These are phyloP conservation scores for Cyberlindnera maritima DNA, from an alignment of 805 yeast genomes.

Conservation along the genomic window DNA sequence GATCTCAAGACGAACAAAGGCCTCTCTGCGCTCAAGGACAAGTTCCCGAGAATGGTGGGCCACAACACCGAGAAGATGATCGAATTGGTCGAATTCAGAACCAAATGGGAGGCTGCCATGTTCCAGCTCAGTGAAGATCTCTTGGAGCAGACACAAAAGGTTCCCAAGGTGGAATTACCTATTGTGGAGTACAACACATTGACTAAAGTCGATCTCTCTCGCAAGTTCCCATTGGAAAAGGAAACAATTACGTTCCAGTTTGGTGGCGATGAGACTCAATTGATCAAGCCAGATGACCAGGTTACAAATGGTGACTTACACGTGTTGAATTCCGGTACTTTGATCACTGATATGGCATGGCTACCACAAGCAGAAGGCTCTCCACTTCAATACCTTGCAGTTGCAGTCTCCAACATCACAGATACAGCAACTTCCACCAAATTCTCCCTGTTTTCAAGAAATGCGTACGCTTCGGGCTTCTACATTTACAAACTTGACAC, in stretches of 20 bases:
- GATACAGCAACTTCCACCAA: conserved; percentile 29
- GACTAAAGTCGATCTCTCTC: conserved; percentile 23
- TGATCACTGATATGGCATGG: conserved; percentile 56
- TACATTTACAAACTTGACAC: conserved; percentile 43
- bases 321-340: conserved; percentile 48
- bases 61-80: conserved; percentile 41
- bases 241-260: conserved; percentile 20
- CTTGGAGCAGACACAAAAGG: conserved; percentile 20
- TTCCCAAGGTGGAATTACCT: conserved; percentile 5
- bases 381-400: conserved; percentile 45
- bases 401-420: conserved; percentile 40
- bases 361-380: conserved; percentile 29
- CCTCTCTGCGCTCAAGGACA: conserved; percentile 39
- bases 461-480: conserved; percentile 37
- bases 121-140: conserved; percentile 40
- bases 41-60: conserved; percentile 48
- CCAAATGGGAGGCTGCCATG: conserved; percentile 46
- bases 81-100: conserved; percentile 42
- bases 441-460: conserved; percentile 29
- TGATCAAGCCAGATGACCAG: conserved; percentile 19
- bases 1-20: conserved; percentile 27
- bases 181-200: conserved; percentile 19
- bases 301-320: conserved; percentile 33
- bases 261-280: conserved; percentile 12
- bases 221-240: conserved; percentile 24